Conservation (phyloP, 371 early-diverging fungal genomes). For the Cokeromyces recurvatus region DNA sequence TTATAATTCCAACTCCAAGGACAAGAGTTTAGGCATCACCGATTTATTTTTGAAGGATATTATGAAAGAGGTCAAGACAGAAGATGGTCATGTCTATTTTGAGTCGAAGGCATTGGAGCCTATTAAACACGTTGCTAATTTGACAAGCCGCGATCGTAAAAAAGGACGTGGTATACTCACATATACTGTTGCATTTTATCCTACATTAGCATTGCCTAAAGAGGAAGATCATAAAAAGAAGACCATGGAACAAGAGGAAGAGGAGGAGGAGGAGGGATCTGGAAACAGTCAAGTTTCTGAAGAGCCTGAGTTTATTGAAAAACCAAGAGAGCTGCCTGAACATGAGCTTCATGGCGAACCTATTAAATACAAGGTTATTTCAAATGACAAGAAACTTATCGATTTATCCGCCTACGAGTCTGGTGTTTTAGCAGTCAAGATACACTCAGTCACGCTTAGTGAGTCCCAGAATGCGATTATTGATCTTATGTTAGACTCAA, state of each 20-base stretch:
- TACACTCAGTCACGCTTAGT: constrained; percentile 26
- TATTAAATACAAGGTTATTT: constrained; percentile 24
- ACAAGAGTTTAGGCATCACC: constrained; percentile 65
- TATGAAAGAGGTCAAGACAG: constrained; percentile 29
- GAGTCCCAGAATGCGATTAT: constrained; percentile 21
- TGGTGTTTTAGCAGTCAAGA: constrained; percentile 40
- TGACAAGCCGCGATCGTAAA: constrained; percentile 57
- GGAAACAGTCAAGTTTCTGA: constrained; percentile 18
- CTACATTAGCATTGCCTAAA: constrained; percentile 58
- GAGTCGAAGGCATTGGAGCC: constrained; percentile 24
- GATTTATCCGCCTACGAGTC: constrained; percentile 39
- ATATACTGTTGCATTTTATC: constrained; percentile 68
- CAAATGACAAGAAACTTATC: constrained; percentile 28
- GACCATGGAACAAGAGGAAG: constrained; percentile 2
- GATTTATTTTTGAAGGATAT: constrained; percentile 37
- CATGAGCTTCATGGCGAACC: constrained; percentile 42
- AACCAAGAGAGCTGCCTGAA: constrained; percentile 31
- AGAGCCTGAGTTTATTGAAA: constrained; percentile 26
- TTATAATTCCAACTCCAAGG: constrained; percentile 63
- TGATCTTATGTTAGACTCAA: constrained; percentile 38
- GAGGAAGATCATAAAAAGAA: constrained; percentile 18
- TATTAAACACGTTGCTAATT: constrained; percentile 42
- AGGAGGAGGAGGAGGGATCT: constrained; percentile 1
- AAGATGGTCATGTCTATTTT: constrained; percentile 36
- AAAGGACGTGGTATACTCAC: constrained; percentile 61